Percentiles rank a stretch among this genome's conserved stretches.
Conservation (phyloP, 768 basidiomycete genomes). For the Boletus speciosus region DNA sequence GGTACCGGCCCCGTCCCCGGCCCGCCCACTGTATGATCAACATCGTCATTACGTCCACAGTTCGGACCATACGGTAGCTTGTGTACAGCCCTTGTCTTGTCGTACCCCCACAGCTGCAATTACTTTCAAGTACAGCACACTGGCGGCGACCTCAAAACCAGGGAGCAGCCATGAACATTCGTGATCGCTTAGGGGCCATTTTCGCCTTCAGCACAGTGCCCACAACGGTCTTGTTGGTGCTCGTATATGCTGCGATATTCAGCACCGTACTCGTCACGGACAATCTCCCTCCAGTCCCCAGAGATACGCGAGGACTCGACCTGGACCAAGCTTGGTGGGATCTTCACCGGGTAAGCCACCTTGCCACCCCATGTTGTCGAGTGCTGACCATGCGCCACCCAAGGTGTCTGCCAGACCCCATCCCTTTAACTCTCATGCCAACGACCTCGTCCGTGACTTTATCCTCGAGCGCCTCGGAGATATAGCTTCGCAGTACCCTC, state of each 20-base stretch:
- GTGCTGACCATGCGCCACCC: neutral
- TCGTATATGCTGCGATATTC: constrained; percentile 50
- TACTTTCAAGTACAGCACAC: neutral
- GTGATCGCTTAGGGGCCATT: constrained; percentile 20
- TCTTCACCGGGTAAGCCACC: constrained; percentile 45
- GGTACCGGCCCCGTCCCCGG: no score
- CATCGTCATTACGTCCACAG: no score
- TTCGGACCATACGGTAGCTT: no score
- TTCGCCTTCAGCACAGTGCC: constrained; percentile 41
- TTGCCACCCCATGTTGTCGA: neutral
- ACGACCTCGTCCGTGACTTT: constrained; percentile 61
- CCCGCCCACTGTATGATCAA: no score
- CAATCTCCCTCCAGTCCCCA: constrained; percentile 43
- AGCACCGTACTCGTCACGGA: constrained; percentile 47
- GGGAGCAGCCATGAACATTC: constrained; percentile 23
- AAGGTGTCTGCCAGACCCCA: constrained; percentile 70
- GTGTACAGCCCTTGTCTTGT: no score
- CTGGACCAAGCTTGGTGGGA: constrained; percentile 56
- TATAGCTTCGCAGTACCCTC: constrained; percentile 40
- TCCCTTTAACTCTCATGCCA: constrained; percentile 75
- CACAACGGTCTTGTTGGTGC: constrained; percentile 43
- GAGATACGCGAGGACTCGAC: constrained; percentile 42
- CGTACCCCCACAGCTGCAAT: neutral
- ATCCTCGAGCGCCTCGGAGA: constrained; percentile 51
- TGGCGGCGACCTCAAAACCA: neutral